These are phyloP conservation scores for Phyllosticta ampelicida DNA, from an alignment of 2,329 filamentous ascomycete species.

Conservation along the genomic window DNA sequence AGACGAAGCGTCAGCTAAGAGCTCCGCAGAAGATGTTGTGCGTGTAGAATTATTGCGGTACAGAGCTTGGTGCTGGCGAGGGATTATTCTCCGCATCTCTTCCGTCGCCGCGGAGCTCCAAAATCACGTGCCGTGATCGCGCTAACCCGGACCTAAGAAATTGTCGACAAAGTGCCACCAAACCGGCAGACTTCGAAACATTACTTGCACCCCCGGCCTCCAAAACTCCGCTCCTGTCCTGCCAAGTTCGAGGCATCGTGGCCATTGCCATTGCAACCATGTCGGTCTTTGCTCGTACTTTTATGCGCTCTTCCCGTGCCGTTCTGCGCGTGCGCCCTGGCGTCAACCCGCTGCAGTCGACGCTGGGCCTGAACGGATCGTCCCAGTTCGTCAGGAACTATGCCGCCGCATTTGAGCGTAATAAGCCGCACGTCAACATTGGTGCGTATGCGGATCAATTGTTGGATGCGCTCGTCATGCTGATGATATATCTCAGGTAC, in stretches of 20 bases:
- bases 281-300: conserved; percentile 71
- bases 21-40: background rate
- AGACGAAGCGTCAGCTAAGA: conserved; percentile 10
- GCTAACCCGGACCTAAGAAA: conserved; percentile 25
- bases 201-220: conserved; percentile 14
- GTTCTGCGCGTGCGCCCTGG: conserved; percentile 55
- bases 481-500: conserved; percentile 51
- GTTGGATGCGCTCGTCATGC: conserved; percentile 9
- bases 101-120: background rate
- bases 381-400: conserved; percentile 52
- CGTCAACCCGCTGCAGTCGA: conserved; percentile 66
- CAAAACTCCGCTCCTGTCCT: conserved; percentile 18
- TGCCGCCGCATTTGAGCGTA: conserved; percentile 64
- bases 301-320: conserved; percentile 70
- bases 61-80: background rate
- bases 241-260: background rate
- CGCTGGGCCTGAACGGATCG: conserved; percentile 51
- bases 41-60: background rate
- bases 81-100: background rate
- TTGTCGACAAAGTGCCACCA: background rate
- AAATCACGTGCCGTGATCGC: no score
- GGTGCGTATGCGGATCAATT: conserved; percentile 42
- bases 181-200: background rate
- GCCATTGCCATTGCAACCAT: conserved; percentile 42
- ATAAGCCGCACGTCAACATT: conserved; percentile 97